A percentile compares a stretch with the other conserved stretches of the same genome.
Conservation (phyloP, 164 flowering plant genomes). For the Tinospora cordifolia region DNA sequence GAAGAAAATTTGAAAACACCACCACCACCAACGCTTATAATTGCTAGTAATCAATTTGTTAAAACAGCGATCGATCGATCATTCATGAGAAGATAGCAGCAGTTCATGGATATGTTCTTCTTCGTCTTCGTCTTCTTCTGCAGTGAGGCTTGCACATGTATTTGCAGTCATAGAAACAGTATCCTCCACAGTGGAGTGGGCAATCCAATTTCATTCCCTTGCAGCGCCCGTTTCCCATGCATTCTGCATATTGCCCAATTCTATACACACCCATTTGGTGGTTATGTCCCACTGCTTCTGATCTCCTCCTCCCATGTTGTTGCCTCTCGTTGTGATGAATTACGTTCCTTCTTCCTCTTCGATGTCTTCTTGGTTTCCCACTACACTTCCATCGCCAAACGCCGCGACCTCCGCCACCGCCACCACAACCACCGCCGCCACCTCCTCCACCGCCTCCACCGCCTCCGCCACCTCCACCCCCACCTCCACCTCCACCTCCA, state of each 20-base stretch:
- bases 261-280: slow-evolving; percentile 19
- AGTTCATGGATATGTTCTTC: neutral
- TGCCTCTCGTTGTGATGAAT: neutral
- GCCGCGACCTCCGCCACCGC: neutral
- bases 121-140: neutral
- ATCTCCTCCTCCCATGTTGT: neutral
- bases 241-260: slow-evolving; percentile 55
- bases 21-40: too few species aligned
- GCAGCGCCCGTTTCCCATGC: slow-evolving; percentile 48
- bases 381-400: slow-evolving; percentile 11
- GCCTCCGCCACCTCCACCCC: slow-evolving; percentile 9
- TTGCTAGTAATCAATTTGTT: neutral
- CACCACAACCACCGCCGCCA: neutral
- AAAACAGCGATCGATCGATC: neutral
- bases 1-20: too few species aligned
- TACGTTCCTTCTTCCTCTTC: neutral
- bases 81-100: neutral
- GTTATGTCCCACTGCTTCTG: neutral
- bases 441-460: slow-evolving; percentile 14
- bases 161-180: slow-evolving; percentile 56
- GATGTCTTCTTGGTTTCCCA: slow-evolving; percentile 10
- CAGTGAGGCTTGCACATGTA: slow-evolving; percentile 66
- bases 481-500: slow-evolving; percentile 6
- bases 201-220: slow-evolving; percentile 60
- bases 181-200: slow-evolving; percentile 67